Percentiles rank a stretch among this genome's conserved stretches.
phyloP scores from a whole-genome alignment of 768 basidiomycete species.

The Sarcodon sp. region DNA sequence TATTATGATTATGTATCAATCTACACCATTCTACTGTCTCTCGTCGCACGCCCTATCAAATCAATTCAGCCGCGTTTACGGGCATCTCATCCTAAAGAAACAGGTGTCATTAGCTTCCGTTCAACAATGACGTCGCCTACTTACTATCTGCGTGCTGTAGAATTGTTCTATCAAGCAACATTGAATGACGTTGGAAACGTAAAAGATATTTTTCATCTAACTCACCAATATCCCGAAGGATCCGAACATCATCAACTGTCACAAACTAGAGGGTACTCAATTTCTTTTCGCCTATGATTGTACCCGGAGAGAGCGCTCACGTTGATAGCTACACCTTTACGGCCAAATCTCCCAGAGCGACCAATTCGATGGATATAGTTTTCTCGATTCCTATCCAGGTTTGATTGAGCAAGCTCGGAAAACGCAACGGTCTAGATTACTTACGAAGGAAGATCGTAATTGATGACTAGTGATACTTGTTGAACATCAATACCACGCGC shows the following conservation, averaged over 20 bases:
- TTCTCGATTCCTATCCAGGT: slow-evolving; percentile 67
- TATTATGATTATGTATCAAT: too few relatives aligned
- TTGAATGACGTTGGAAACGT: background rate
- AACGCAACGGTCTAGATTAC: slow-evolving; percentile 15
- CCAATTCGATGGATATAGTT: slow-evolving; percentile 99
- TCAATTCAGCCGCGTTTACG: slow-evolving; percentile 94
- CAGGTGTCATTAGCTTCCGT: slow-evolving; percentile 10
- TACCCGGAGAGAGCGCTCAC: slow-evolving; percentile 29
- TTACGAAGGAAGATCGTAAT: slow-evolving; percentile 91
- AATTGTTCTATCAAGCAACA: slow-evolving; percentile 60
- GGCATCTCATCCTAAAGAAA: slow-evolving; percentile 88
- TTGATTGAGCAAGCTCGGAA: background rate
- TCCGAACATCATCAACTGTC: slow-evolving; percentile 91
- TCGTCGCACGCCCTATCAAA: slow-evolving; percentile 26
- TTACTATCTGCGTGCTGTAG: slow-evolving; percentile 89
- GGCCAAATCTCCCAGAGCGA: slow-evolving; percentile 95
- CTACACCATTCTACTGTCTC: too few relatives aligned
- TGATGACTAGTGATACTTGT: slow-evolving; percentile 94
- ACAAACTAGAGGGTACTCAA: slow-evolving; percentile 46
- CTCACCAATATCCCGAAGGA: slow-evolving; percentile 92
- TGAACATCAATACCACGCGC: slow-evolving; percentile 98
- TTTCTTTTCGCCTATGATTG: background rate
- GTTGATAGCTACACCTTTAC: slow-evolving; percentile 99
- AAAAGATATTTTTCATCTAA: background rate
- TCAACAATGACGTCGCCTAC: slow-evolving; percentile 9